Evolutionary conservation across 2,329 filamentous ascomycete species (phyloP), one percentile per base, ranked within the genome.

Genomic region (Fusarium pseudocircinatum): DNA sequence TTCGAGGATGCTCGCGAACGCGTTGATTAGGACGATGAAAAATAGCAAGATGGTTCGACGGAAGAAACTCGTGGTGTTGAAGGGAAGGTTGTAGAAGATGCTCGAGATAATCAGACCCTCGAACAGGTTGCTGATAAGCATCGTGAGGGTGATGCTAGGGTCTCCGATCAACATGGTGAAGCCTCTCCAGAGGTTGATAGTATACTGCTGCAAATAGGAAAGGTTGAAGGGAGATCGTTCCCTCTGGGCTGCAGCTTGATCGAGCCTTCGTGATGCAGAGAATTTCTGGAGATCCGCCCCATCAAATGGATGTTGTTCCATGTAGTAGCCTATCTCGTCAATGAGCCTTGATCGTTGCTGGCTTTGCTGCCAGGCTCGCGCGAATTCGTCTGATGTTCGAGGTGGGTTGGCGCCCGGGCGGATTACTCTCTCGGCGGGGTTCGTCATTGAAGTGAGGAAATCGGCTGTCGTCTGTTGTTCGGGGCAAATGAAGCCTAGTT

Each of bases 381-480:
- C 80, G 28, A 83, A 82, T 37, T 83, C 82, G 16, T 83, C 80
- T 0, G 82, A 72, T 1, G 80, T 82, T 24, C 80, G 74, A 1
- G 82, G 82, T 4, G 80, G 78, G 8, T 70, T 78, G 24, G 75
- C 73, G 1, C 82, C 82, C 5, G 75, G 77, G 7, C 75, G 79
- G 20, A 81, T 63, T 18, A 79, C 49, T 22, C 82, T 79, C 61
- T 83, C 82, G 4, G 70, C 63, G 2, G 80, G 78, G 18, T 77
- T 80, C 1, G 86, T 87, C 40, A 88, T 84, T 0, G 85, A 86
- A 1, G 75, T 94, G 30, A 94, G 81, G 79, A 94, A 94, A 77
- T 94, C 92, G 4, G 92, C 89, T 2, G 91, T 93, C 0, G 92
- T 94, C 72, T 91, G 82, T 28, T 84, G 79, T 4, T 80, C 77